Percentiles rank a stretch among this genome's conserved stretches.
Conservation (phyloP, 176 grass and related monocot species). For the Lolium perenne region DNA sequence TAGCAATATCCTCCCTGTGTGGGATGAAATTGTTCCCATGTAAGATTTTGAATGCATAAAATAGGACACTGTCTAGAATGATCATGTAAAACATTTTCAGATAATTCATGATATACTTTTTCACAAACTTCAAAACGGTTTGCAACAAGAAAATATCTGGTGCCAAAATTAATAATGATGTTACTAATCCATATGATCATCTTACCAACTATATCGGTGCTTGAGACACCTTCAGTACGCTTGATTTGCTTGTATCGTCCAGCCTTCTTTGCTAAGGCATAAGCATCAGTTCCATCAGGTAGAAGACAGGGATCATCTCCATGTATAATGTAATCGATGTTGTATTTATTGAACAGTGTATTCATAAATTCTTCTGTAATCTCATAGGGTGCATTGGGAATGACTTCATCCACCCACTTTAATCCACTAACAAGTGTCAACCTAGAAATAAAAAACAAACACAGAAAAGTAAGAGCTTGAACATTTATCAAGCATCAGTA, state of each 20-base stretch:
- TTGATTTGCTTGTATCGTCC: constrained; percentile 98
- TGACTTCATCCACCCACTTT: constrained; percentile 93
- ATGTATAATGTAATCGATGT: constrained; percentile 89
- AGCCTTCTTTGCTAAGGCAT: constrained; percentile 80
- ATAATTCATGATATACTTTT: not conserved
- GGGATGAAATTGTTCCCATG: constrained; percentile 21
- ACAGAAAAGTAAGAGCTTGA: not conserved
- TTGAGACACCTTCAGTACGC: constrained; percentile 86
- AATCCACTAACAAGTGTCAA: constrained; percentile 86
- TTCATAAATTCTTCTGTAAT: constrained; percentile 94
- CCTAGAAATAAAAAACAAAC: constrained; percentile 41
- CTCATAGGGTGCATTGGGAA: constrained; percentile 84
- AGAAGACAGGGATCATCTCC: constrained; percentile 95
- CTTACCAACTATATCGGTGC: constrained; percentile 88
- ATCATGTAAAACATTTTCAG: constrained; percentile 27
- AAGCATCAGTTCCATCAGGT: constrained; percentile 88
- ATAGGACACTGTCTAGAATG: not conserved
- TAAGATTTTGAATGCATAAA: constrained; percentile 26
- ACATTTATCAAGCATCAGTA: not conserved
- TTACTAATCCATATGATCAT: constrained; percentile 32
- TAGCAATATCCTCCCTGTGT: constrained; percentile 77
- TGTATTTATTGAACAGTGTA: constrained; percentile 89
- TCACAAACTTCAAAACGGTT: constrained; percentile 17
- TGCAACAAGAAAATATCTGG: not conserved
- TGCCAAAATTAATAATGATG: not conserved